phyloP scores from a whole-genome alignment of 108 stramenopile genomes.

The Bacterosira constricta region DNA sequence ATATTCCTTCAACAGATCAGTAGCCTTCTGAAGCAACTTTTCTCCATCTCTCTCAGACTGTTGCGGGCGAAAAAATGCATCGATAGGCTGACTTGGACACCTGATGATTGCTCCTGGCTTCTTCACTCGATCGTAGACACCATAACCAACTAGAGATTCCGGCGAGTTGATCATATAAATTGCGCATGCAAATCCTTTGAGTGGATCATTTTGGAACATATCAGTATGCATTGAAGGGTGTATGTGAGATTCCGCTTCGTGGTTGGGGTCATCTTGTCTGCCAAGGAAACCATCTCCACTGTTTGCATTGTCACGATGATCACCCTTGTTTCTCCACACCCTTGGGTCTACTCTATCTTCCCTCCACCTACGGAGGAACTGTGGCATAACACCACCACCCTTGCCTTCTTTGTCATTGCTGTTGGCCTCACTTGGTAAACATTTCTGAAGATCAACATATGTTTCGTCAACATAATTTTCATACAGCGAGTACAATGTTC shows the following conservation, averaged over 20 bases:
- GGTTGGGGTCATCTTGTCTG: conserved; percentile 69
- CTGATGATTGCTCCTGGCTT: conserved; percentile 59
- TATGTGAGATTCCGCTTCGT: conserved; percentile 12
- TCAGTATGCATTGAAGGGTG: conserved; percentile 49
- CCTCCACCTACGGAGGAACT: conserved; percentile 51
- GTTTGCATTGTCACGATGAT: no score
- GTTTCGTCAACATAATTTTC: conserved; percentile 27
- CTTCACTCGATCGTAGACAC: conserved; percentile 63
- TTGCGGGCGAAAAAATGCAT: conserved; percentile 14
- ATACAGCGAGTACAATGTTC: conserved; percentile 7
- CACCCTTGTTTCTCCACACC: no score
- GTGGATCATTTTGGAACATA: conserved; percentile 58
- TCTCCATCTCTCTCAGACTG: background rate
- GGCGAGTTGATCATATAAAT: conserved; percentile 56
- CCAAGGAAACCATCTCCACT: conserved; percentile 52
- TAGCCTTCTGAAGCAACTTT: conserved; percentile 34
- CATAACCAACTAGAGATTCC: conserved; percentile 53
- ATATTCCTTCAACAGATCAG: conserved; percentile 26
- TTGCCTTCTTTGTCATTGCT: background rate
- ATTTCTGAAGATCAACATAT: conserved; percentile 15
- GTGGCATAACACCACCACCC: background rate
- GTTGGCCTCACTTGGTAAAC: background rate
- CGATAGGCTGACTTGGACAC: conserved; percentile 26
- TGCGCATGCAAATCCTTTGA: conserved; percentile 50
- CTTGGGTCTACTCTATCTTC: no score